Base-by-base conservation (phyloP, 2,329 filamentous ascomycete species). In the Scytalidium sp. region DNA sequence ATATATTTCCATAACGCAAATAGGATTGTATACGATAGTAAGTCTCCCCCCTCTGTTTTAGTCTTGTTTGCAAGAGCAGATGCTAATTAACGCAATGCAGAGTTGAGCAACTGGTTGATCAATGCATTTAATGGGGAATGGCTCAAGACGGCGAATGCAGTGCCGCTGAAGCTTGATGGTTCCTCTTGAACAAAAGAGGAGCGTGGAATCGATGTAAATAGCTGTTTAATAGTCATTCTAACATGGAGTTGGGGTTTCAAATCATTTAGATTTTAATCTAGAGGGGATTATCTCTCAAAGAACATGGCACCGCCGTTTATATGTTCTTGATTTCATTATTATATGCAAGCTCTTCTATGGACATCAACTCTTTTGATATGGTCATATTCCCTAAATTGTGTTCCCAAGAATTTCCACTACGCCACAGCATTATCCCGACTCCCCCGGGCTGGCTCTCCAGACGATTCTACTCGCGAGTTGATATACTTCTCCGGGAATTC, bases 71-170 rank as follows among this genome's bases (percentile, higher is more conserved):
- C 3, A n/a, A 17, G 13, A n/a, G 15, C 4, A 41, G n/a, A 46
- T 58, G 49, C 70, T 76, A 56, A 74, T 64, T 3, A 19, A 21
- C n/a, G n/a, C 2, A 19, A 22, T 22, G 4, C 53, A 91, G 88
- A 90, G 71, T 69, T 96, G 25, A 84, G 78, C 50, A 92, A 89
- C 66, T 99, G 93, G 93, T 83, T 99, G 48, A 81, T 97, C 65
- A 97, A 97, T 66, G 94, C 94, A 2, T 99, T 99, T 67, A 97
- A 97, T 60, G 94, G 94, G 46, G 91, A 97, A 68, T 97, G 93
- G 90, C 74, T 93, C 45, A 73, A 59, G 25, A 66, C 64, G 19
- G 51, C 57, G n/a, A 58, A 66, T 44, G 60, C 64, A 19, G 56
- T 60, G 11, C 64, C 64, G 21, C 40, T 65, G 17, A 49, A 64